Evolutionary conservation across 2,329 filamentous ascomycete genomes (phyloP), one percentile per base, ranked within the genome.

Genomic region (Fusarium coffeatum): DNA sequence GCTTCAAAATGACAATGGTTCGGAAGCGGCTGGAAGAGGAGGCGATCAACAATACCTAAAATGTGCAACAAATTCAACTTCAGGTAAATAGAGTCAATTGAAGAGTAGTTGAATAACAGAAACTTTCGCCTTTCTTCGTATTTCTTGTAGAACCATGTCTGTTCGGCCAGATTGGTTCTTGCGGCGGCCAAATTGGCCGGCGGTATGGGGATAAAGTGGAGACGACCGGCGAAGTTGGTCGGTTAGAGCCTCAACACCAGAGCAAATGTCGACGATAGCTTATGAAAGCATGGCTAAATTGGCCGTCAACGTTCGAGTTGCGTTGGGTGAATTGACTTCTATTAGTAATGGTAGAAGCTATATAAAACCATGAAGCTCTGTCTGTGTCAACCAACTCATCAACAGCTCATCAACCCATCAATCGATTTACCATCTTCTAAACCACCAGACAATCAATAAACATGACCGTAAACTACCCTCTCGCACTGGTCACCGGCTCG

Each of bases 401-500:
- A 49, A 18, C 18, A 40, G 10, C 11, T 16, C 16, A 25, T n/a
- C 10, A 37, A 15, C 11, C 22, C 22, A n/a, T 23, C 10, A 37
- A 15, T 6, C 27, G 4, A 28, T 16, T 4, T 9, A 32, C 16
- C 16, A 37, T 6, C n/a, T n/a, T 34, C 32, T 8, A n/a, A 37
- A 37, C 34, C 2, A 37, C 34, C 16, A 37, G 16, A 37, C 5
- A n/a, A 37, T 37, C 34, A n/a, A 3, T 16, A 16, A 63, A 5
- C 8, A 72, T 71, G 70, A 34, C 67, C 45, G 43, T 5, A 1
- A 56, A 57, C 9, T 13, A 23, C 16, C 12, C 49, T 6, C 59
- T 76, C 5, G 74, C 43, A 2, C 67, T 76, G 0, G 48, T 76
- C 8, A 76, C 74, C 0, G 75, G 75, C 3, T 55, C 74, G 12